Conservation (phyloP, 306 rosid species). For the Vigna radiata region DNA sequence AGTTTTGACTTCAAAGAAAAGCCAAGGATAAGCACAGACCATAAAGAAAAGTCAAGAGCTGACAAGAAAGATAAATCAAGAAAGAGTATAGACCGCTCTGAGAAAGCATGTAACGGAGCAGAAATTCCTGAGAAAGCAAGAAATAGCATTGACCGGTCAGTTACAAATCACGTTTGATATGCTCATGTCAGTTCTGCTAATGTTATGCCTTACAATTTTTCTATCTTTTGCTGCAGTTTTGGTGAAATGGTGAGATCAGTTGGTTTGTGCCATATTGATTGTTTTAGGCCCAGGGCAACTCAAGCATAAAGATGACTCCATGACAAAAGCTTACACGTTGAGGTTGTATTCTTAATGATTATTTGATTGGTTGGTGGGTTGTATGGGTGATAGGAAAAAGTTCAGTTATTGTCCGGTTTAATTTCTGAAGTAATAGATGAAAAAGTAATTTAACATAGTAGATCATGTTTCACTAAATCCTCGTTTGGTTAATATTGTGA, state of each 20-base stretch:
- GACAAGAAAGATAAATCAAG: conserved; percentile 77
- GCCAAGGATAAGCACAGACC: conserved; percentile 61
- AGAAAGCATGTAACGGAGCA: conserved; percentile 54
- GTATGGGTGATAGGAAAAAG: conserved; percentile 51
- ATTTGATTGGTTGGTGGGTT: conserved; percentile 64
- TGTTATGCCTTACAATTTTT: conserved; percentile 50
- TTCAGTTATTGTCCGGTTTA: conserved; percentile 41
- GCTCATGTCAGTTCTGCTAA: conserved; percentile 1
- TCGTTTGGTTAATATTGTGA: conserved; percentile 37
- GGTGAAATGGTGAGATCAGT: conserved; percentile 94
- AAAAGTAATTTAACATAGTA: conserved; percentile 51
- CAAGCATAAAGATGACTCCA: conserved; percentile 54
- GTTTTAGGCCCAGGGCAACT: conserved; percentile 84
- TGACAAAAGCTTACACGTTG: conserved; percentile 17
- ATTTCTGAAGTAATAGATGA: conserved; percentile 47
- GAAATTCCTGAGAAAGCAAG: conserved; percentile 76
- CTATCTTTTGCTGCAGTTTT: conserved; percentile 65
- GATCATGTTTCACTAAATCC: conserved; percentile 45
- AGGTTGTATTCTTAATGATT: conserved; percentile 51
- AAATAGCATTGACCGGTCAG: conserved; percentile 88
- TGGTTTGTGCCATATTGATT: conserved; percentile 88
- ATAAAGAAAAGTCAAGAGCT: conserved; percentile 70
- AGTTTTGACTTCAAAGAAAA: conserved; percentile 56
- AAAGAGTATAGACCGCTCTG: conserved; percentile 64
- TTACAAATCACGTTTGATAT: background rate